Evolutionary conservation across 2,329 filamentous ascomycete genomes (phyloP), one percentile per base, ranked within the genome.

Genomic region (Daldinia sp.): DNA sequence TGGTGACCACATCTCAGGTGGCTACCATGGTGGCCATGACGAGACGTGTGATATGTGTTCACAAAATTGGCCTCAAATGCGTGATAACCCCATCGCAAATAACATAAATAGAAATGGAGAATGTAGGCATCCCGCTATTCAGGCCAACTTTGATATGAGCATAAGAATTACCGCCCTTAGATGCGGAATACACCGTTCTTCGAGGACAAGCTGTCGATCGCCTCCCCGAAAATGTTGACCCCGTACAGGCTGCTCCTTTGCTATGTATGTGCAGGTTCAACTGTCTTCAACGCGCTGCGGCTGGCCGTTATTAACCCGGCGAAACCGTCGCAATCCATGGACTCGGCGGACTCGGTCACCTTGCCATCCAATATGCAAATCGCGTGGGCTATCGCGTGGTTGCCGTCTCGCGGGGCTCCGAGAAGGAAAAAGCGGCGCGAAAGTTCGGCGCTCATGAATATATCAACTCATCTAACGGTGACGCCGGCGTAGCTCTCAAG

Each of bases 381-480:
- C 85, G 85, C 75, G 87, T 90, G 82, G 88, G 88, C 1, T 90
- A 83, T 74, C 80, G 83, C 23, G 84, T 89, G 13, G 80, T 87
- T 5, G 88, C 87, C 45, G 66, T 60, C 80, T 90, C 72, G n/a
- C 70, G 81, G 1, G 82, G 80, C 43, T 73, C 73, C 1, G 72
- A 74, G 21, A 88, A 88, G 77, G 82, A 83, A 68, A 76, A 81
- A 51, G 83, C 85, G 64, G 85, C 83, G 0, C 77, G 77, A 47
- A 69, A 84, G 64, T 75, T 87, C 6, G 86, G 86, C 5, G 86
- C 85, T 0, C 82, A 81, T 57, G 82, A 86, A 51, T 88, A 85
- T 70, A 80, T 87, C 51, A 68, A 69, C 37, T 34, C 66, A 0
- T 61, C 19, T n/a, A 60, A 64, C 10, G 64, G 55, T 0, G 64